A percentile compares a stretch with the other conserved stretches of the same genome.
Evolutionary conservation across 2,329 filamentous ascomycete species (phyloP).

Genomic region (Periconia macrospinosa): DNA sequence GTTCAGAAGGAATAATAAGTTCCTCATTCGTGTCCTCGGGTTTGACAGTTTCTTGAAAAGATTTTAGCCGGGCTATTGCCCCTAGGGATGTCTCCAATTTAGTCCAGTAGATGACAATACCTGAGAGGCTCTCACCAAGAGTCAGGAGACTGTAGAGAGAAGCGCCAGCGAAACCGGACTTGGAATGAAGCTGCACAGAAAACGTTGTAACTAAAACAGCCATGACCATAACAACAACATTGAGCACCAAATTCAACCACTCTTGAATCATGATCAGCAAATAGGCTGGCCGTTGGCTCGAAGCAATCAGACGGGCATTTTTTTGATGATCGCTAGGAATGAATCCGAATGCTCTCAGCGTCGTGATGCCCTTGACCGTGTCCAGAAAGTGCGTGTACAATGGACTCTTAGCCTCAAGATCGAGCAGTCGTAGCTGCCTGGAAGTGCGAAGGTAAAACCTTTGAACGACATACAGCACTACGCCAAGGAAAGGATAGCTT

Average conservation of each 20-base stretch:
- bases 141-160: constrained; percentile 17
- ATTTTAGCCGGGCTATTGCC: constrained; percentile 18
- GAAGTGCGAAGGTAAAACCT: constrained; percentile 49
- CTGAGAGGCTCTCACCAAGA: constrained; percentile 9
- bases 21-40: constrained; percentile 18
- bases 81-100: constrained; percentile 24
- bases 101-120: constrained; percentile 16
- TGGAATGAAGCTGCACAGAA: constrained; percentile 8
- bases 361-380: constrained; percentile 48
- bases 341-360: constrained; percentile 49
- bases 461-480: constrained; percentile 42
- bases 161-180: constrained; percentile 23
- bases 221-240: constrained; percentile 35
- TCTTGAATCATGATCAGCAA: constrained; percentile 45
- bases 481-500: constrained; percentile 35
- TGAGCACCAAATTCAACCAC: constrained; percentile 43
- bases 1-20: constrained; percentile 12
- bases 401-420: constrained; percentile 53
- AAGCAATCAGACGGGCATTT: constrained; percentile 34
- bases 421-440: constrained; percentile 51
- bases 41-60: constrained; percentile 12
- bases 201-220: constrained; percentile 37
- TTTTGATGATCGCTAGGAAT: constrained; percentile 8
- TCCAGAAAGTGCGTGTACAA: constrained; percentile 55
- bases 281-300: constrained; percentile 45